A percentile compares a stretch with the other conserved stretches of the same genome.
phyloP scores from a whole-genome alignment of 345 rosid genomes.

The Gossypium ekmanianum region DNA sequence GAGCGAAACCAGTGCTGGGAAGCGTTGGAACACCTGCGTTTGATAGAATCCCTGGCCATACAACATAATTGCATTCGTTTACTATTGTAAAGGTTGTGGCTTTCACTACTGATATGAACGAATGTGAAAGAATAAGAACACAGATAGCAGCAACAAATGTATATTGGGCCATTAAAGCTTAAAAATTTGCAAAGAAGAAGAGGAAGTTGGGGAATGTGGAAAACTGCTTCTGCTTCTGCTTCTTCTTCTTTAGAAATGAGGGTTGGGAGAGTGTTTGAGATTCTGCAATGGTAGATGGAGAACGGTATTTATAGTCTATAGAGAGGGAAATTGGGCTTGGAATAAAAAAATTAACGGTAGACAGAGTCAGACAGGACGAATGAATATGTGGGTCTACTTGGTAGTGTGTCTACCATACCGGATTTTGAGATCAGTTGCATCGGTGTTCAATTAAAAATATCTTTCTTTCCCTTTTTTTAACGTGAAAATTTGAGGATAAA shows the following conservation, averaged over 20 bases:
- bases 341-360: background rate
- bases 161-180: slow-evolving; percentile 32
- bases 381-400: background rate
- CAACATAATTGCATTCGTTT: slow-evolving; percentile 70
- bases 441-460: background rate
- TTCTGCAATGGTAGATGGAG: background rate
- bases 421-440: background rate
- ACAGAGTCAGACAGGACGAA: background rate
- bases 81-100: slow-evolving; percentile 60
- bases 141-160: slow-evolving; percentile 25
- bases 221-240: background rate
- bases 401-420: background rate
- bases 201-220: background rate
- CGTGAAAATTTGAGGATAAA: background rate
- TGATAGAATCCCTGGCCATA: slow-evolving; percentile 88
- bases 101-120: slow-evolving; percentile 29
- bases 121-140: slow-evolving; percentile 18
- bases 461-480: background rate
- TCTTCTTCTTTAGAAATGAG: slow-evolving; percentile 17
- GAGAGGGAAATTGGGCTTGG: background rate
- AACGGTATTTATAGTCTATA: slow-evolving; percentile 32
- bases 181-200: slow-evolving; percentile 8
- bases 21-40: slow-evolving; percentile 67
- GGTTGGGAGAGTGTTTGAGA: background rate
- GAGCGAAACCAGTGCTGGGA: slow-evolving; percentile 75